Evolutionary conservation across 495 filamentous ascomycete genomes (phyloP), one percentile per base, ranked within the genome.

Genomic region (Articulospora tetracladia): DNA sequence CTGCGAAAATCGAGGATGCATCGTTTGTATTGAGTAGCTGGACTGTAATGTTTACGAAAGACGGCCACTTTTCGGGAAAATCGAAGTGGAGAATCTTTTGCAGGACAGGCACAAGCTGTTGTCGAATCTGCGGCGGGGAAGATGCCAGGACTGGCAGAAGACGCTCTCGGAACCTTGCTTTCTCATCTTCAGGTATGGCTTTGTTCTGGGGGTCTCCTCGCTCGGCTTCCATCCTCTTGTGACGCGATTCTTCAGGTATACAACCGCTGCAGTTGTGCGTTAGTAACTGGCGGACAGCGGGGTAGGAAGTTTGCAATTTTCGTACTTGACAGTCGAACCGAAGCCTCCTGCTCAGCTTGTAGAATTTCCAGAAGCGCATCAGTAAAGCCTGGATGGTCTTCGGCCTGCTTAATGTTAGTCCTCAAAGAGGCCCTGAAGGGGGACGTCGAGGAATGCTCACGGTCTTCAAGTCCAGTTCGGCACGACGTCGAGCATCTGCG

Each of bases 171-270:
- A 98, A 91, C 57, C 85, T 81, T n/a, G 83, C 79, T 73, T 96
- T 97, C 73, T 95, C 94, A 61, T 88, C 83, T 66, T 97, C 93
- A 57, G 89, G 80, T 71, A 98, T 94, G 49, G 84, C 79, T 67
- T 77, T 84, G 69, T 74, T 83, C 76, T 69, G 77, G 55, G 75
- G 81, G 65, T 79, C 69, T 96, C 90, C 65, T 96, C 91, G 68
- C 81, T 79, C 49, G 82, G 83, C 32, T 86, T 79, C 94, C 94
- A 98, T 57, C 89, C 92, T 68, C 92, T 87, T 70, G 85, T 91
- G 70, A 97, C 89, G 68, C 93, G 88, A 73, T 98, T 97, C 79
- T 98, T 98, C 69, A 98, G 82, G 74, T 98, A 98, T 60, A 98
- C 89, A 69, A 92, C 95, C 65, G 93, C 94, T 98, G 70, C 27